phyloP scores from a whole-genome alignment of 768 basidiomycete species.

The Arthromyces matolae region DNA sequence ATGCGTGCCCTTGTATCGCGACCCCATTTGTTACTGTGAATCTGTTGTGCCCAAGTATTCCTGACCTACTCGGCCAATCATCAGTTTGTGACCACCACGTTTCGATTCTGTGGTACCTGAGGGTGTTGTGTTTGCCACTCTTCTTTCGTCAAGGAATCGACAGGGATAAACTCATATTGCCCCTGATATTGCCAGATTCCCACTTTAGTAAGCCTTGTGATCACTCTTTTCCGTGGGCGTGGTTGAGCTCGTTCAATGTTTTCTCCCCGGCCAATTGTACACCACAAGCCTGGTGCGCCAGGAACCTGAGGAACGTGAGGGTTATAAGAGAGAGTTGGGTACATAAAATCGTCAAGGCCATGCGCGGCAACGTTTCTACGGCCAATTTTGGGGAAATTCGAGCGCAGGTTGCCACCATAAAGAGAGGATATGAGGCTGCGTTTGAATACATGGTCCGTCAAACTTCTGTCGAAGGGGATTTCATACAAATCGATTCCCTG shows the following conservation, averaged over 20 bases:
- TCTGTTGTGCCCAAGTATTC: slow-evolving; percentile 6
- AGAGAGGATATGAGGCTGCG: slow-evolving; percentile 4
- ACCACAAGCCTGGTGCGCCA: slow-evolving; percentile 30
- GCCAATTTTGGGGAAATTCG: slow-evolving; percentile 12
- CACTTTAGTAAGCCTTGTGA: neutral
- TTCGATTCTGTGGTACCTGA: neutral
- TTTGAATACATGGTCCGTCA: slow-evolving; percentile 6
- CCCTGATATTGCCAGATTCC: slow-evolving; percentile 18
- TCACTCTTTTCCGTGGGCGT: slow-evolving; percentile 1
- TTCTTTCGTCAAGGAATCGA: slow-evolving; percentile 12
- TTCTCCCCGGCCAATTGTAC: slow-evolving; percentile 8
- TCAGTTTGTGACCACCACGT: slow-evolving; percentile 26
- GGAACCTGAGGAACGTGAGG: slow-evolving; percentile 26
- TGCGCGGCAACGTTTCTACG: slow-evolving; percentile 17
- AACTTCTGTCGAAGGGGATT: slow-evolving; percentile 1
- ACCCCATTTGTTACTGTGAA: slow-evolving; percentile 8
- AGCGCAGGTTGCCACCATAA: slow-evolving; percentile 10
- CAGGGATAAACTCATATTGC: slow-evolving; percentile 10
- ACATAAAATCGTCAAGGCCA: slow-evolving; percentile 28
- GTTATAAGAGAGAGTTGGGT: slow-evolving; percentile 20
- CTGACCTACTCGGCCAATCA: too few species aligned
- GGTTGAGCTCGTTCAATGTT: neutral
- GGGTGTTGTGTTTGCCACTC: slow-evolving; percentile 10
- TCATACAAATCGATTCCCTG: slow-evolving; percentile 2
- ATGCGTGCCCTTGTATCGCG: slow-evolving; percentile 10